Percentiles rank a stretch among this genome's conserved stretches.
Evolutionary conservation across 2,329 filamentous ascomycete genomes (phyloP).

Genomic region (Fusarium solani-melongenae): DNA sequence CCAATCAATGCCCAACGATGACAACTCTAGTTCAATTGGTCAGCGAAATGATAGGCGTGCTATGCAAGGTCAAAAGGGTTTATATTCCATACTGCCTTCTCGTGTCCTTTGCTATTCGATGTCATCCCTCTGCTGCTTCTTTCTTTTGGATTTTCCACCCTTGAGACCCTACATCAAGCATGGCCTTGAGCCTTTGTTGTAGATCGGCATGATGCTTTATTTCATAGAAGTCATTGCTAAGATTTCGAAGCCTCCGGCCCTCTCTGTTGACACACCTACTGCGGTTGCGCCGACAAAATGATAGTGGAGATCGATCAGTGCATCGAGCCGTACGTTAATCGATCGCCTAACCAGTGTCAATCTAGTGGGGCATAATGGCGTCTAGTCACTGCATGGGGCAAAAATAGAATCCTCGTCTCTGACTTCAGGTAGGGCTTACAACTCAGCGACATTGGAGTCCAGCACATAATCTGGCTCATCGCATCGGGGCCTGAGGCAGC

Average conservation of each 20-base stretch:
- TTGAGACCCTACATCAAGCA: background rate
- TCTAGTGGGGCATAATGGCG: background rate
- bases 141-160: background rate
- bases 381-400: background rate
- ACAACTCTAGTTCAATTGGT: background rate
- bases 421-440: background rate
- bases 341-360: background rate
- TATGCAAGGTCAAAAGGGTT: no score
- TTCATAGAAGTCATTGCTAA: background rate
- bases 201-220: background rate
- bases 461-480: background rate
- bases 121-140: background rate
- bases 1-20: background rate
- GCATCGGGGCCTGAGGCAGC: background rate
- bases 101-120: background rate
- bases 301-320: background rate
- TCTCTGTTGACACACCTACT: background rate
- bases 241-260: background rate
- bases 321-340: background rate
- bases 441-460: background rate
- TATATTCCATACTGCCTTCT: background rate
- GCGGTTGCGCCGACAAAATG: background rate
- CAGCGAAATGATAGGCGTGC: background rate
- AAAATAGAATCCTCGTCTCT: background rate
- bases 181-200: background rate